Evolutionary conservation across 352 stramenopile species (phyloP).

Genomic region (Globisporangium spinosum): DNA sequence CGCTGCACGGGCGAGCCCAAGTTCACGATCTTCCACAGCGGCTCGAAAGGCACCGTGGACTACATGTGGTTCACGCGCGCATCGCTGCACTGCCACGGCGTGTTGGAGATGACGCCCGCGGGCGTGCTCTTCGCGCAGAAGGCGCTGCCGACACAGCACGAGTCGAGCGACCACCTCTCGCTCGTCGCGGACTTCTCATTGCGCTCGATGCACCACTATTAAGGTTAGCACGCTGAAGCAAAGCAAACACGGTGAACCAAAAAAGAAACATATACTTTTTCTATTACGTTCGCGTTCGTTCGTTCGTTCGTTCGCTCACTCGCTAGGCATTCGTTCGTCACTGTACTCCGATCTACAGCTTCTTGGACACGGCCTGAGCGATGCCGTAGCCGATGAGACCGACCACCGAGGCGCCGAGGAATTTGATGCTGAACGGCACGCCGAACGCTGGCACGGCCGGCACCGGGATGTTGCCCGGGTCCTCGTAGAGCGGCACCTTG

Average conservation of each 20-base stretch:
- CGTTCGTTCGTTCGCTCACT: background rate
- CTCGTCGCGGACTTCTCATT: slow-evolving; percentile 66
- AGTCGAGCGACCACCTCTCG: slow-evolving; percentile 64
- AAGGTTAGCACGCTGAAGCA: background rate
- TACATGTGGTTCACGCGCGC: slow-evolving; percentile 64
- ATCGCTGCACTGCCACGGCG: slow-evolving; percentile 53
- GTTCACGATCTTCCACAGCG: slow-evolving; percentile 67
- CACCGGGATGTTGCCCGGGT: slow-evolving; percentile 76
- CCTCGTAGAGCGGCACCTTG: slow-evolving; percentile 72
- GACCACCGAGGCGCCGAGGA: slow-evolving; percentile 46
- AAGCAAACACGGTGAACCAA: background rate
- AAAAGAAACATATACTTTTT: slow-evolving; percentile 3
- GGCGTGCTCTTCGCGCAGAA: slow-evolving; percentile 46
- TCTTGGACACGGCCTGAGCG: slow-evolving; percentile 46
- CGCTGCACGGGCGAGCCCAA: slow-evolving; percentile 58
- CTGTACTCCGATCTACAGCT: slow-evolving; percentile 27
- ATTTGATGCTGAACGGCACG: slow-evolving; percentile 64
- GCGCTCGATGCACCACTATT: slow-evolving; percentile 14
- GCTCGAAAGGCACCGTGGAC: slow-evolving; percentile 56
- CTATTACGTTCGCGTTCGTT: background rate
- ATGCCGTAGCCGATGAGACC: slow-evolving; percentile 61
- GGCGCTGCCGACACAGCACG: slow-evolving; percentile 45
- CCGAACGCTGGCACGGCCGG: slow-evolving; percentile 70
- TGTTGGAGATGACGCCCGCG: slow-evolving; percentile 56
- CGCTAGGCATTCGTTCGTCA: background rate